phyloP scores from a whole-genome alignment of 2,329 filamentous ascomycete species.

The Microdochium nivale region DNA sequence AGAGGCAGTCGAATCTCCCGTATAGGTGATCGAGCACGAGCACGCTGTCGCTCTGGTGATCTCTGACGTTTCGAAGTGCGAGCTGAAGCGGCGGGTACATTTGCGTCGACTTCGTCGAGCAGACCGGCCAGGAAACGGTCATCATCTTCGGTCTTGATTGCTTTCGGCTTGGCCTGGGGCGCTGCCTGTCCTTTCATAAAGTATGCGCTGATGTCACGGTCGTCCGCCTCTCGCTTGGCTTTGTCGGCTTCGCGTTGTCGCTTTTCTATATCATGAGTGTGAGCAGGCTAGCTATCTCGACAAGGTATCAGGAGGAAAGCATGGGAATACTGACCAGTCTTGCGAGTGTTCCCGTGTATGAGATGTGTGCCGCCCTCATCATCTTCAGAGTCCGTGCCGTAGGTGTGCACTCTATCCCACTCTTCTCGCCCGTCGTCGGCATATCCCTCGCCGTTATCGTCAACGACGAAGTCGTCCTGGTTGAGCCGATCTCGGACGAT shows the following conservation, averaged over 20 bases:
- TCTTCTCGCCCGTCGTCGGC: conserved; percentile 94
- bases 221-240: conserved; percentile 76
- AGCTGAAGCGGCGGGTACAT: conserved; percentile 46
- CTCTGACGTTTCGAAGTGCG: conserved; percentile 56
- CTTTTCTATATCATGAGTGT: conserved; percentile 51
- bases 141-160: conserved; percentile 74
- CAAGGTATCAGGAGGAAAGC: not conserved
- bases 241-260: conserved; percentile 82
- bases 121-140: conserved; percentile 79
- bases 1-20: conserved; percentile 41
- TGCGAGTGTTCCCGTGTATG: conserved; percentile 36
- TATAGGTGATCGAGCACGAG: conserved; percentile 71
- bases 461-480: conserved; percentile 95
- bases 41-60: conserved; percentile 68
- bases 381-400: conserved; percentile 66
- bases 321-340: conserved; percentile 33
- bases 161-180: conserved; percentile 69
- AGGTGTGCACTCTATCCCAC: conserved; percentile 65
- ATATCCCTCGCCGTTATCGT: conserved; percentile 96
- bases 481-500: conserved; percentile 83
- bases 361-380: conserved; percentile 37
- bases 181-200: conserved; percentile 70
- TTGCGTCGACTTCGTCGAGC: conserved; percentile 80
- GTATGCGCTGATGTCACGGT: conserved; percentile 89
- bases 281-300: conserved; percentile 2